A percentile compares a stretch with the other conserved stretches of the same genome.
Conservation (phyloP, 2,329 filamentous ascomycete genomes). For the Fusarium chuoi region DNA sequence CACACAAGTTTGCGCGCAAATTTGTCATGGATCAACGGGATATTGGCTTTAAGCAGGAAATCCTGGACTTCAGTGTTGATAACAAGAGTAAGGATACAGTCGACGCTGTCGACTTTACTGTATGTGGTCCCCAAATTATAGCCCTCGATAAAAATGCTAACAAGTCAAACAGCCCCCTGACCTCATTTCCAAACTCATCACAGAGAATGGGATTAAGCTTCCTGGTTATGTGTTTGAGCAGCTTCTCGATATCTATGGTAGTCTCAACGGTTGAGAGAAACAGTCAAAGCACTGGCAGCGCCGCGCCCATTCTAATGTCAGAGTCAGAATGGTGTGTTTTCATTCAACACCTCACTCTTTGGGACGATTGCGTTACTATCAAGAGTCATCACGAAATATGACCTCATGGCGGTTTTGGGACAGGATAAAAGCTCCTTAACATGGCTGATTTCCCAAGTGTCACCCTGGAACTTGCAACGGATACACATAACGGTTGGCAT, state of each 20-base stretch:
- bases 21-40: conserved; percentile 86
- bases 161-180: conserved; percentile 66
- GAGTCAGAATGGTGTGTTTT: background rate
- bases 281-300: conserved; percentile 2
- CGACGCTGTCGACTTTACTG: conserved; percentile 76
- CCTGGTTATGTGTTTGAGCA: conserved; percentile 77
- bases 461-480: background rate
- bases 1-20: conserved; percentile 93
- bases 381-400: background rate
- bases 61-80: conserved; percentile 77
- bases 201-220: conserved; percentile 77
- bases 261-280: conserved; percentile 50
- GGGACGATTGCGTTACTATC: background rate
- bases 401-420: conserved; percentile 5
- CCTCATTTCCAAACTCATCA: conserved; percentile 77
- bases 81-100: conserved; percentile 56
- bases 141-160: background rate
- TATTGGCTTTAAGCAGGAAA: conserved; percentile 79
- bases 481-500: background rate
- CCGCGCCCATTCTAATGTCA: conserved; percentile 16
- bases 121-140: conserved; percentile 50
- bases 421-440: background rate
- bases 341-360: background rate
- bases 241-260: conserved; percentile 71
- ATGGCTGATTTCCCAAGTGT: background rate